These are phyloP conservation scores for Beverwykella pulmonaria DNA, from an alignment of 495 filamentous ascomycete genomes.

Conservation along the genomic window DNA sequence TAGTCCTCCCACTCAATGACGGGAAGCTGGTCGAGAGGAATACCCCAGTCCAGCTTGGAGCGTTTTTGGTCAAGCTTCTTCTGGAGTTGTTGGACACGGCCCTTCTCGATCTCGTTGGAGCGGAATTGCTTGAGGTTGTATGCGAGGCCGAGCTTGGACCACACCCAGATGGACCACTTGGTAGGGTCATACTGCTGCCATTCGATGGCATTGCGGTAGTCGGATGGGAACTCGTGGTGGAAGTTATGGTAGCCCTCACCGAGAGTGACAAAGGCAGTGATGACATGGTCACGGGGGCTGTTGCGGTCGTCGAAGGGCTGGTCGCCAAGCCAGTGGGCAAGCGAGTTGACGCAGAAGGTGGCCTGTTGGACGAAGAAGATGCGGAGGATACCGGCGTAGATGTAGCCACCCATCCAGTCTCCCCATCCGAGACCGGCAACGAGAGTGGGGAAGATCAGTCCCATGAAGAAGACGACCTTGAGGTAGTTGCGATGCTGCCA, in stretches of 20 bases:
- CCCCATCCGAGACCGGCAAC: constrained; percentile 86
- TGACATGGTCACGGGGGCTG: constrained; percentile 92
- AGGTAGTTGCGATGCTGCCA: constrained; percentile 96
- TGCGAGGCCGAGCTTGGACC: constrained; percentile 92
- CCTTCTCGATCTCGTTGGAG: constrained; percentile 98
- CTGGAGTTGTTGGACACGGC: constrained; percentile 92
- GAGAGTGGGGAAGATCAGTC: constrained; percentile 77
- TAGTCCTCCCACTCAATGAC: constrained; percentile 98
- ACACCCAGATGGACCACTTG: constrained; percentile 94
- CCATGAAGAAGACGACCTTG: constrained; percentile 85
- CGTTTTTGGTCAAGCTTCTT: constrained; percentile 99
- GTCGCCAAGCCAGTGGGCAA: constrained; percentile 98
- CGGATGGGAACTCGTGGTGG: constrained; percentile 98
- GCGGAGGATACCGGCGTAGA: constrained; percentile 93
- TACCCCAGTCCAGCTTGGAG: constrained; percentile 88
- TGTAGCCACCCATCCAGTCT: constrained; percentile 87
- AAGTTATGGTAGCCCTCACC: constrained; percentile 99
- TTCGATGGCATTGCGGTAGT: constrained; percentile 97
- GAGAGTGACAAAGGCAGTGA: constrained; percentile 93
- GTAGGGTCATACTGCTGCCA: constrained; percentile 99
- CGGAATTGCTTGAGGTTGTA: constrained; percentile 97
- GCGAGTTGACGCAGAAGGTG: constrained; percentile 98
- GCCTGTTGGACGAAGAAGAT: constrained; percentile 99
- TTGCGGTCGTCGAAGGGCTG: constrained; percentile 99
- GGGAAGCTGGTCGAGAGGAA: constrained; percentile 88